Evolutionary conservation across 176 grass and related monocot genomes (phyloP).

Genomic region (Saccharum officinarum): DNA sequence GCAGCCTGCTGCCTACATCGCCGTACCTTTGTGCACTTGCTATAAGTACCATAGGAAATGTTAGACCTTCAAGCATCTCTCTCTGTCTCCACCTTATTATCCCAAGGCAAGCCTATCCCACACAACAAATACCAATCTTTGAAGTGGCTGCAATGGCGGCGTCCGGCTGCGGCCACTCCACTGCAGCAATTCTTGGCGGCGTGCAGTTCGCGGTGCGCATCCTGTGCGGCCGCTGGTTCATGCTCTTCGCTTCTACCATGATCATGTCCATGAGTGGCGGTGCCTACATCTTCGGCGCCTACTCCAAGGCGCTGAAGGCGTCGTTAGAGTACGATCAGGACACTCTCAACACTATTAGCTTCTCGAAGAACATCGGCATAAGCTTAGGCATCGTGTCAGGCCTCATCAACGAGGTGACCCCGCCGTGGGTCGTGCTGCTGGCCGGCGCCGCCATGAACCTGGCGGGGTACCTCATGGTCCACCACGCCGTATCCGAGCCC

Average conservation of each 20-base stretch:
- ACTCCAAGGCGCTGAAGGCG: neutral
- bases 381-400: neutral
- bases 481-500: neutral
- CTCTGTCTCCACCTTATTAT: neutral
- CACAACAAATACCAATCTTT: neutral
- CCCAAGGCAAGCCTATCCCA: neutral
- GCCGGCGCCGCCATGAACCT: neutral
- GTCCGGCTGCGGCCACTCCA: neutral
- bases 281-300: neutral
- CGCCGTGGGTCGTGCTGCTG: neutral
- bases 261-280: neutral
- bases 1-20: neutral
- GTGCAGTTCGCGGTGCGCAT: neutral
- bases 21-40: neutral
- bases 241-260: neutral
- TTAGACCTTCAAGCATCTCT: neutral
- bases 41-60: neutral
- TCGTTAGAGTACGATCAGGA: neutral
- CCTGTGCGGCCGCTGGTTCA: neutral
- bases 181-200: neutral
- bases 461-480: neutral
- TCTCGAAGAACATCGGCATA: neutral
- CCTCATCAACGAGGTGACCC: neutral
- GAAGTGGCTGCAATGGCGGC: neutral
- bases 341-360: neutral